Conservation (phyloP, 371 early-diverging fungal genomes). For the Umbelopsis sp. region DNA sequence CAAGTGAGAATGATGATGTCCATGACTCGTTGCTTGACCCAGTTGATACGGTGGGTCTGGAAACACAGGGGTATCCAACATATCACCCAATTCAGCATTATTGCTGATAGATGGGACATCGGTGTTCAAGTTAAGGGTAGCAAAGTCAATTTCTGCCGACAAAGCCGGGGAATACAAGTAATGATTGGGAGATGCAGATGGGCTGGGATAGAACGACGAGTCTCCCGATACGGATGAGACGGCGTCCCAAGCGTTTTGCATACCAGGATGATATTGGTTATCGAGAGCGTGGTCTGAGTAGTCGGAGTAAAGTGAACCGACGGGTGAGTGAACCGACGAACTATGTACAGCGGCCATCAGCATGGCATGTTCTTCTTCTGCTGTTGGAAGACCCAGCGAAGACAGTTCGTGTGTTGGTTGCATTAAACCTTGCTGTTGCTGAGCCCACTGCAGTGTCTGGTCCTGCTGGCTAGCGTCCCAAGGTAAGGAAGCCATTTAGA, state of each 20-base stretch:
- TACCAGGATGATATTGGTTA: slow-evolving; percentile 4
- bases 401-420: background rate
- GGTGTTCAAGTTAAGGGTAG: slow-evolving; percentile 8
- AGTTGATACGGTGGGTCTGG: background rate
- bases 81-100: slow-evolving; percentile 16
- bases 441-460: slow-evolving; percentile 4
- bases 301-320: slow-evolving; percentile 5
- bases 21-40: background rate
- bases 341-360: background rate
- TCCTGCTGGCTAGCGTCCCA: background rate
- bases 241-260: slow-evolving; percentile 8
- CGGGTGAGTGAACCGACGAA: slow-evolving; percentile 3
- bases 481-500: background rate
- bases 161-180: background rate
- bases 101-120: slow-evolving; percentile 5
- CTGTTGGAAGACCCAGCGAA: background rate
- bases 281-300: slow-evolving; percentile 9
- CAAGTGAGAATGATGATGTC: background rate
- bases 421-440: background rate
- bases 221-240: slow-evolving; percentile 13
- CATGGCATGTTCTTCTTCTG: slow-evolving; percentile 14
- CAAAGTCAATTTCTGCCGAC: background rate
- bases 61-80: slow-evolving; percentile 14
- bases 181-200: background rate
- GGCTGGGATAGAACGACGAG: slow-evolving; percentile 14